A percentile compares a stretch with the other conserved stretches of the same genome.
phyloP scores from a whole-genome alignment of 148 eudicot species.

The Simmondsia chinensis region DNA sequence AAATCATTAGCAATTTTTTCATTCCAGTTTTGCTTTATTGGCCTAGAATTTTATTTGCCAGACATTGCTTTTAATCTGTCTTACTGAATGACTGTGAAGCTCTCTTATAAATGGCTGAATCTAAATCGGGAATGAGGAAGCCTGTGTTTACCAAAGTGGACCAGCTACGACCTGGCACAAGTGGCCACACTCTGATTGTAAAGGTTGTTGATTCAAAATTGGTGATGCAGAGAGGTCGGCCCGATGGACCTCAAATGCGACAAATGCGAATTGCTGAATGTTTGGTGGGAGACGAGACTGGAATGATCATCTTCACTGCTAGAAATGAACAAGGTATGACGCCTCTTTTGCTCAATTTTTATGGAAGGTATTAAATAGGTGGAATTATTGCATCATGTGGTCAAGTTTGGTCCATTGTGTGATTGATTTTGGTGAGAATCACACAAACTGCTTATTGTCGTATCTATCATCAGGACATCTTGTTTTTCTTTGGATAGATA shows the following conservation, averaged over 20 bases:
- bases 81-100: too few relatives aligned
- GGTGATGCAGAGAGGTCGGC: slow-evolving; percentile 35
- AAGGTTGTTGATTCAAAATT: slow-evolving; percentile 41
- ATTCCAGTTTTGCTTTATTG: too few relatives aligned
- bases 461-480: too few relatives aligned
- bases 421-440: neutral
- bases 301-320: slow-evolving; percentile 54
- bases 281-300: slow-evolving; percentile 62
- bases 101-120: slow-evolving; percentile 29
- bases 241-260: slow-evolving; percentile 32
- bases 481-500: too few relatives aligned
- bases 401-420: neutral
- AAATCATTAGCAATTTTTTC: too few relatives aligned
- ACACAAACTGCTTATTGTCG: too few relatives aligned
- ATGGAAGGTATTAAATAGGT: neutral
- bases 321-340: slow-evolving; percentile 52
- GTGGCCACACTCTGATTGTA: slow-evolving; percentile 45
- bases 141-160: slow-evolving; percentile 51
- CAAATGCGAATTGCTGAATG: slow-evolving; percentile 44
- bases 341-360: too few relatives aligned
- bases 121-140: slow-evolving; percentile 40
- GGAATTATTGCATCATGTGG: neutral
- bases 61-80: too few relatives aligned
- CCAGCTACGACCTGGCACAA: slow-evolving; percentile 45
- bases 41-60: too few relatives aligned